Conservation (phyloP, 352 stramenopile species). For the Halophytophthora polymorphica region DNA sequence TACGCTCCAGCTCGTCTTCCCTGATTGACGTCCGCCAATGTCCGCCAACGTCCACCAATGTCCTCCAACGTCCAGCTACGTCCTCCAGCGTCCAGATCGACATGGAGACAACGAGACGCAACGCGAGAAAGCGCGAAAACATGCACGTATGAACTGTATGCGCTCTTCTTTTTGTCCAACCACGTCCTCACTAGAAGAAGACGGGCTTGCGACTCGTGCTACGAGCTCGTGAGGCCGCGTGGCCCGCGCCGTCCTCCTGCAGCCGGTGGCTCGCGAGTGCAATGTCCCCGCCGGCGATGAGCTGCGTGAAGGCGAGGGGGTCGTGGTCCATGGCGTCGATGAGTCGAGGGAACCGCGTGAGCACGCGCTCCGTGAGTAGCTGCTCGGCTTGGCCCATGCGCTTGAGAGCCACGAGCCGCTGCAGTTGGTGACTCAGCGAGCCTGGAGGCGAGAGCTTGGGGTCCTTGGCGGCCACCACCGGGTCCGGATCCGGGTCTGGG, state of each 20-base stretch:
- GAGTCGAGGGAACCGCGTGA: slow-evolving; percentile 60
- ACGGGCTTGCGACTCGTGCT: slow-evolving; percentile 22
- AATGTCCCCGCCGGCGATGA: slow-evolving; percentile 55
- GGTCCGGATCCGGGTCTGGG: slow-evolving; percentile 14
- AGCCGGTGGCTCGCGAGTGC: slow-evolving; percentile 16
- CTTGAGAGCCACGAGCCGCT: slow-evolving; percentile 33
- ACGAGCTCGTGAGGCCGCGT: slow-evolving; percentile 15
- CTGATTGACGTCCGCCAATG: slow-evolving; percentile 7
- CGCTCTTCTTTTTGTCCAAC: too few relatives aligned
- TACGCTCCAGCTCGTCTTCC: slow-evolving; percentile 39
- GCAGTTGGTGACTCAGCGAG: slow-evolving; percentile 28
- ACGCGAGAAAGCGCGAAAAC: neutral
- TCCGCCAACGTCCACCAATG: too few relatives aligned
- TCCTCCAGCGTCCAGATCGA: too few relatives aligned
- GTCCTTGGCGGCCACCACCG: slow-evolving; percentile 6
- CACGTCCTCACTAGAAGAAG: slow-evolving; percentile 24
- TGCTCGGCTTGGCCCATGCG: slow-evolving; percentile 51
- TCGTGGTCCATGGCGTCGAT: slow-evolving; percentile 84
- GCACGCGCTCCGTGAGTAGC: slow-evolving; percentile 57
- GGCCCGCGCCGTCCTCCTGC: slow-evolving; percentile 17
- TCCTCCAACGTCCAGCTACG: too few relatives aligned
- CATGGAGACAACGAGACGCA: too few relatives aligned
- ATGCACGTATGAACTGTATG: too few relatives aligned
- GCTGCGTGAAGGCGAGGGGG: slow-evolving; percentile 61
- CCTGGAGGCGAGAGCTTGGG: slow-evolving; percentile 18